Base-by-base conservation (phyloP, 2,329 filamentous ascomycete species). In the Microthyrium microscopicum region DNA sequence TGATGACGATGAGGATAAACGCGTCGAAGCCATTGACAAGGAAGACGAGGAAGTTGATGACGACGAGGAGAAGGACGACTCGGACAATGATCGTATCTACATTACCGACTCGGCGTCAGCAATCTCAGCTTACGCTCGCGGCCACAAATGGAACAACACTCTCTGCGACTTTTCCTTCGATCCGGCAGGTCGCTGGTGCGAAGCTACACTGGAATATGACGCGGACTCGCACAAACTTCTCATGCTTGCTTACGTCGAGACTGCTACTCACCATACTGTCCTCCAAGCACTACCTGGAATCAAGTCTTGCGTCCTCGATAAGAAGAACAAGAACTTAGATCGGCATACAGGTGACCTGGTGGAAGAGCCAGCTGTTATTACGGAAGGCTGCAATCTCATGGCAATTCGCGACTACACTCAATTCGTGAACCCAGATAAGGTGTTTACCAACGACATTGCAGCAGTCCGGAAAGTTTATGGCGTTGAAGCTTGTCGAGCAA, bases 391-490 rank as follows among this genome's bases (percentile, higher is more conserved):
- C 45, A 98, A 95, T 55, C 64, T 98, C 26, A 66, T 70, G 42
- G 85, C 85, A 18, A 93, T 98, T 78, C 84, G 89, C 52, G 74
- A 79, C 39, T 89, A 83, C 54, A 70, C 77, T 46, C 72, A 89
- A 48, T 74, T 79, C 52, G 80, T 95, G 58, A 75, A 94, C 55
- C 80, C 83, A 2, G 74, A 93, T 58, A 71, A 68, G 35, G 76
- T 93, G 47, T 74, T 79, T 55, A 94, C 87, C 42, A 98, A 98
- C 61, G 87, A 92, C 46, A 85, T 95, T 42, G 76, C 76, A 22
- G 73, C 84, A 24, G 80, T 95, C 54, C 71, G 95, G 11, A 62
- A 67, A 17, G 68, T 80, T 33, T 98, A 95, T 52, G 89, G 89
- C 43, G 84, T 98, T 4, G 89, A 98, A 59, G 89, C 89, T 2